Conservation (phyloP, 2,329 filamentous ascomycete species). For the Esteya vermicola region DNA sequence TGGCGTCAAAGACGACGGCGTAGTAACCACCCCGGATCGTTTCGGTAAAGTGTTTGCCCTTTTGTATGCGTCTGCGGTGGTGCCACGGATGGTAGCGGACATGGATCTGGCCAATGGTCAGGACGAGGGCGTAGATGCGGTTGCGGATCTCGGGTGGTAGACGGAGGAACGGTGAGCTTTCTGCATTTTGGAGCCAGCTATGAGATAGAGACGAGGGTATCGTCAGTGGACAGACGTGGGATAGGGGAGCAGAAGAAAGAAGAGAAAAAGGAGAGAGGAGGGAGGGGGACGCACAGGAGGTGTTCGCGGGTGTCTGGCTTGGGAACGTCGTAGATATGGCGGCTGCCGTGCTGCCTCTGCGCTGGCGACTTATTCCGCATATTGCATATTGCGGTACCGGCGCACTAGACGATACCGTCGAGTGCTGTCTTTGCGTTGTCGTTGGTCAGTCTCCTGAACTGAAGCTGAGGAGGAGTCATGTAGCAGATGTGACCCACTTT, state of each 20-base stretch:
- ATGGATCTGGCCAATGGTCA: slow-evolving; percentile 19
- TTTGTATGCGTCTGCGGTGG: slow-evolving; percentile 7
- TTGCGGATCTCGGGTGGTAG: slow-evolving; percentile 20
- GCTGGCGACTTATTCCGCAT: no score
- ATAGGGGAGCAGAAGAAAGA: background rate
- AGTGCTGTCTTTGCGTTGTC: no score
- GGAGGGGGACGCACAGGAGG: background rate
- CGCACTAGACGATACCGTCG: background rate
- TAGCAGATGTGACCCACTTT: no score
- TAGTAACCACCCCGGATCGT: slow-evolving; percentile 13
- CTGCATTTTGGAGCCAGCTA: slow-evolving; percentile 15
- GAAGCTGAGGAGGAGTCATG: no score
- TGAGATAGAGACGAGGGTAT: background rate
- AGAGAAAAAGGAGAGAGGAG: background rate
- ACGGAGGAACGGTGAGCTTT: slow-evolving; percentile 16
- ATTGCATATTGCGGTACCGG: background rate
- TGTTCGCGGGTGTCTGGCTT: background rate
- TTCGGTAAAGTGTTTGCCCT: background rate
- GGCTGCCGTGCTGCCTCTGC: slow-evolving; percentile 1
- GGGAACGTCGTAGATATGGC: background rate
- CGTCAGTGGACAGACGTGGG: background rate
- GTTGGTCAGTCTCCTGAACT: no score
- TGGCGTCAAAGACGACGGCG: slow-evolving; percentile 8
- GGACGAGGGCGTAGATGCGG: slow-evolving; percentile 19
- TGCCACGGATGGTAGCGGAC: slow-evolving; percentile 16